Conservation (phyloP, 345 rosid species). For the Ricinus communis region DNA sequence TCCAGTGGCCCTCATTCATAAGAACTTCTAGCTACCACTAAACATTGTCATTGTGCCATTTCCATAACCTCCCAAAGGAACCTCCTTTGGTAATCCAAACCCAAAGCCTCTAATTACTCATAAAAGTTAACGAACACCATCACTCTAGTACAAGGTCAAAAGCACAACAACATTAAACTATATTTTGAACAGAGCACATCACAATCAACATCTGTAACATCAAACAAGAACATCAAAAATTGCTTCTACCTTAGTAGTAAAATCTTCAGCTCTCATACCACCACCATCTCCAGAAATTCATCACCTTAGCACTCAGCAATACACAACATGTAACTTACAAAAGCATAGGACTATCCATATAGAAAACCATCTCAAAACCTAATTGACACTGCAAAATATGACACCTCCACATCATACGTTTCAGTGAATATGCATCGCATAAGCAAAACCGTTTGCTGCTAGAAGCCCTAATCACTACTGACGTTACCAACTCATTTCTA, state of each 20-base stretch:
- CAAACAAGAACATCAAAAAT: no score
- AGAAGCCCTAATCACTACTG: background rate
- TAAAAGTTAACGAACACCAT: no score
- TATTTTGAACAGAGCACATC: no score
- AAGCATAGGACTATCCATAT: background rate
- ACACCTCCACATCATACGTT: background rate
- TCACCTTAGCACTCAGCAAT: background rate
- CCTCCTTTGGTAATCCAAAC: background rate
- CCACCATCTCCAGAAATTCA: constrained; percentile 1
- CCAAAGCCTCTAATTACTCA: no score
- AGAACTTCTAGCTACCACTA: background rate
- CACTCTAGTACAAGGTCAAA: no score
- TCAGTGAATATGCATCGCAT: no score
- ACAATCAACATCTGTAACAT: no score
- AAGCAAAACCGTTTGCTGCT: constrained; percentile 9
- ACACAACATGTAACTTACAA: no score
- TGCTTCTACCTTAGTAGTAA: no score
- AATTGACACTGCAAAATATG: background rate
- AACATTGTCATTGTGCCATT: no score
- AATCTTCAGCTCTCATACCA: no score
- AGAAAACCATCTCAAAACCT: background rate
- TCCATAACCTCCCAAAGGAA: background rate
- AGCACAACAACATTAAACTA: no score
- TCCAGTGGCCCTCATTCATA: background rate
- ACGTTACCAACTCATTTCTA: background rate